Evolutionary conservation across 129 eudicot species (phyloP), one percentile per base, ranked within the genome.

Genomic region (Flaveria linearis): DNA sequence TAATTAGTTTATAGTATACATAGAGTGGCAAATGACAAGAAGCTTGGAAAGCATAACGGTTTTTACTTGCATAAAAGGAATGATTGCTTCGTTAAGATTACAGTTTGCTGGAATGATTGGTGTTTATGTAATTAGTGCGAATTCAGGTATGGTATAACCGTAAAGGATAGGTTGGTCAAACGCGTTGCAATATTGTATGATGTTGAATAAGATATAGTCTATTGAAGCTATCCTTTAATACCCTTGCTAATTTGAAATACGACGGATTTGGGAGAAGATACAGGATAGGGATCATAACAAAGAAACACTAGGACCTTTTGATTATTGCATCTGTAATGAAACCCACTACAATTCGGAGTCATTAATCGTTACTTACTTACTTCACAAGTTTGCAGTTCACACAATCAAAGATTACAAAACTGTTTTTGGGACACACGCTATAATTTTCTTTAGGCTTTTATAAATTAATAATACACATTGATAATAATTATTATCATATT

Each of bases 221-320:
- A 11, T 12, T 36, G 20, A 51, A 51, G 36, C 15, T 12, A 33
- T 41, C 14, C 25, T 52, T 20, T 52, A 51, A 7, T 76, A 20
- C 17, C 46, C 67, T 51, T 66, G 67, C n/a, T 36, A 53, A 68
- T 36, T 33, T 60, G 66, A 53, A 17, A 28, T 53, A 71, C 2
- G 60, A 69, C 45, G 52, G n/a, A 9, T 51, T 53, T 51, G 51
- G 57, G 60, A 68, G 45, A 68, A 53, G 81, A 22, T 55, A n/a
- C 26, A 23, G 65, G 74, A 51, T 66, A 51, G 45, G 56, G 71
- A 43, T 61, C 33, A 15, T 16, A 5, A 43, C 46, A 42, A 61
- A 74, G 7, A 16, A 74, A 60, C 52, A 41, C 8, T 73, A 56
- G 68, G 20, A 55, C 39, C 39, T 18, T 12, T 69, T 23, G 41